Conservation (phyloP, 2,329 filamentous ascomycete species). For the Diaporthe nobilis region DNA sequence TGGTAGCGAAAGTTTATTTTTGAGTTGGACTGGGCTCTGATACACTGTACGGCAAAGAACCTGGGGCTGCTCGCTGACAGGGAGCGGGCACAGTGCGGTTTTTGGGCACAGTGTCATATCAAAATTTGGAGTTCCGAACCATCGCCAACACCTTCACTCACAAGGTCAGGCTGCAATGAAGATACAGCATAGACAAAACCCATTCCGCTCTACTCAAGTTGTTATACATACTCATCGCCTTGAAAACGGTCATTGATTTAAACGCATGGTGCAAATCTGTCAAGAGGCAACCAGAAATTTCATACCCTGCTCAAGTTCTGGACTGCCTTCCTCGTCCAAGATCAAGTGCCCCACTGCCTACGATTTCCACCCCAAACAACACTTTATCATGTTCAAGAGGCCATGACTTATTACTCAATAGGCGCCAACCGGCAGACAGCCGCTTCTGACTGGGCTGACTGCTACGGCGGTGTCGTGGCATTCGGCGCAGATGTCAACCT, state of each 20-base stretch:
- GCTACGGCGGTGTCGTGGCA: slow-evolving; percentile 76
- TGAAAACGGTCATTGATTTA: no score
- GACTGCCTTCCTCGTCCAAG: not conserved
- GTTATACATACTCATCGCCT: fast-evolving
- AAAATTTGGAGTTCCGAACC: slow-evolving; percentile 36
- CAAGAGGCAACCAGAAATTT: not conserved
- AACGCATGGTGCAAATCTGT: not conserved
- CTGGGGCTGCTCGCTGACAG: not conserved
- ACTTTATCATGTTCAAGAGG: slow-evolving; percentile 25
- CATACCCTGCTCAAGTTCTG: not conserved
- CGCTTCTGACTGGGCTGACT: slow-evolving; percentile 86
- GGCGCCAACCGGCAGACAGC: slow-evolving; percentile 93
- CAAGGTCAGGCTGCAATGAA: not conserved
- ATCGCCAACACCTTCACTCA: slow-evolving; percentile 31
- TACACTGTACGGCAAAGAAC: slow-evolving; percentile 11
- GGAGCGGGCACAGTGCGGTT: slow-evolving; percentile 32
- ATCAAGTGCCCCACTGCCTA: slow-evolving; percentile 22
- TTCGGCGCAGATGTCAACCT: slow-evolving; percentile 93
- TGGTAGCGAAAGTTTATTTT: slow-evolving; percentile 38
- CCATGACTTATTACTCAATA: slow-evolving; percentile 73
- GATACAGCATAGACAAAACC: not conserved
- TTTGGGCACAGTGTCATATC: slow-evolving; percentile 33
- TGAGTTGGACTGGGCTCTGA: slow-evolving; percentile 1
- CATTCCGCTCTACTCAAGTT: not conserved
- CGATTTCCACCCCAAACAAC: not conserved